phyloP scores from a whole-genome alignment of 768 basidiomycete genomes.

The Multifurca ochricompacta region DNA sequence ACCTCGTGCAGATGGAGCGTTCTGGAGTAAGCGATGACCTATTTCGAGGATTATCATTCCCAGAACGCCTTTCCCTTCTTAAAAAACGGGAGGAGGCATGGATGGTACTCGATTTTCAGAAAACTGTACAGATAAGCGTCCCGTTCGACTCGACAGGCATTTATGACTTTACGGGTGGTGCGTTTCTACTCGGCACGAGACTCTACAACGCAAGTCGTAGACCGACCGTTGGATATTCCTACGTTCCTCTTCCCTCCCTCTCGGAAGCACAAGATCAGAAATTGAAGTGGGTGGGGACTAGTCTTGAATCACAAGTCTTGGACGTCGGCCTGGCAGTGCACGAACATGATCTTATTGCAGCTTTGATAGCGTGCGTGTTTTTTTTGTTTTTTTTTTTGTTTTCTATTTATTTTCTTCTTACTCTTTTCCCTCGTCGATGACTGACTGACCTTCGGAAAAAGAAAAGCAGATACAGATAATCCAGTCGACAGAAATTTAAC shows the following conservation, averaged over 20 bases:
- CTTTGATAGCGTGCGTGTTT: constrained; percentile 14
- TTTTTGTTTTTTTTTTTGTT: not conserved
- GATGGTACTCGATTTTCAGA: constrained; percentile 5
- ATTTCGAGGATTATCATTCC: not conserved
- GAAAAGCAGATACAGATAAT: not conserved
- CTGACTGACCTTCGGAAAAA: not conserved
- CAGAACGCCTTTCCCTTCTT: constrained; percentile 10
- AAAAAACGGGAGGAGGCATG: constrained; percentile 15
- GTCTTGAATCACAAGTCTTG: constrained; percentile 10
- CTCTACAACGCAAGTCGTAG: not conserved
- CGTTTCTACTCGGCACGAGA: constrained; percentile 18
- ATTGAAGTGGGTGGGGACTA: not conserved
- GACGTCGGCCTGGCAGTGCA: constrained; percentile 18
- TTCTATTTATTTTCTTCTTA: not conserved
- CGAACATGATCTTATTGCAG: constrained; percentile 17
- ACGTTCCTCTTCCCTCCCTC: constrained; percentile 11
- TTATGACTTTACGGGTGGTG: constrained; percentile 21
- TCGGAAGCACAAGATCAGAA: not conserved
- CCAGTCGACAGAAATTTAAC: not conserved
- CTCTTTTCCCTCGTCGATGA: not conserved
- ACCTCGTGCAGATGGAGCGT: constrained; percentile 17
- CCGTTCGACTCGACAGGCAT: constrained; percentile 17
- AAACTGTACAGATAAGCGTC: constrained; percentile 1
- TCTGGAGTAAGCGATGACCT: constrained; percentile 10
- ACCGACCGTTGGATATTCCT: constrained; percentile 12